A percentile compares a stretch with the other conserved stretches of the same genome.
Conservation (phyloP, 192 early-diverging fungal genomes). For the Coemansia sp. region DNA sequence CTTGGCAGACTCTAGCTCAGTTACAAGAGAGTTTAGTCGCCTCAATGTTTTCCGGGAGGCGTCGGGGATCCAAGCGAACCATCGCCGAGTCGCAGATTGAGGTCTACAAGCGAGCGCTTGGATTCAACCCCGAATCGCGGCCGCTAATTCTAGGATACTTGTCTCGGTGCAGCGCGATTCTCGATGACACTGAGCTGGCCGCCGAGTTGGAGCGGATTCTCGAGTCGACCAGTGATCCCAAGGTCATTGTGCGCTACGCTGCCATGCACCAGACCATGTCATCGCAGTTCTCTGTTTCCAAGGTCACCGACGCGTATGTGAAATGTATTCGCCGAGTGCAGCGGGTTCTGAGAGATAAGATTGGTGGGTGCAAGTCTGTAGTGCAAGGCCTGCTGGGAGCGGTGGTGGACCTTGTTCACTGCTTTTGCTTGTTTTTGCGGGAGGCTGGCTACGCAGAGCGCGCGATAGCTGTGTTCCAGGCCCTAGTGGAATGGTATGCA, state of each 20-base stretch:
- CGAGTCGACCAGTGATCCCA: slow-evolving; percentile 1
- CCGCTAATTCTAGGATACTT: slow-evolving; percentile 26
- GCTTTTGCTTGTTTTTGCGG: slow-evolving; percentile 22
- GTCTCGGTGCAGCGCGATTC: slow-evolving; percentile 10
- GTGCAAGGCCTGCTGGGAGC: neutral
- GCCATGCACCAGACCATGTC: slow-evolving; percentile 16
- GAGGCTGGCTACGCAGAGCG: slow-evolving; percentile 28
- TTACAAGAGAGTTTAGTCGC: slow-evolving; percentile 14
- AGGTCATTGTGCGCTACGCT: slow-evolving; percentile 12
- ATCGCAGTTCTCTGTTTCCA: slow-evolving; percentile 12
- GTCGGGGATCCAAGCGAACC: slow-evolving; percentile 8
- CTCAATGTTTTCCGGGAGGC: slow-evolving; percentile 6
- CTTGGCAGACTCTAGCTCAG: slow-evolving; percentile 21
- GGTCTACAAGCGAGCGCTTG: slow-evolving; percentile 17
- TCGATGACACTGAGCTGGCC: slow-evolving; percentile 13
- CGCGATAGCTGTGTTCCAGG: slow-evolving; percentile 26
- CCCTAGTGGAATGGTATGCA: slow-evolving; percentile 34
- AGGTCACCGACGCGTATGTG: slow-evolving; percentile 16
- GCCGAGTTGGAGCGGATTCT: slow-evolving; percentile 17
- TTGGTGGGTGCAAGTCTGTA: neutral
- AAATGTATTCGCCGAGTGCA: slow-evolving; percentile 6
- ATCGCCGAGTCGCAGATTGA: slow-evolving; percentile 24
- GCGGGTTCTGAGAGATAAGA: slow-evolving; percentile 1
- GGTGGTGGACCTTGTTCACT: slow-evolving; percentile 20
- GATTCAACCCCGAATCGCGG: slow-evolving; percentile 10